Percentiles rank a stretch among this genome's conserved stretches.
phyloP scores from a whole-genome alignment of 1,284 basidiomycete genomes.

The Fistulina hepatica region DNA sequence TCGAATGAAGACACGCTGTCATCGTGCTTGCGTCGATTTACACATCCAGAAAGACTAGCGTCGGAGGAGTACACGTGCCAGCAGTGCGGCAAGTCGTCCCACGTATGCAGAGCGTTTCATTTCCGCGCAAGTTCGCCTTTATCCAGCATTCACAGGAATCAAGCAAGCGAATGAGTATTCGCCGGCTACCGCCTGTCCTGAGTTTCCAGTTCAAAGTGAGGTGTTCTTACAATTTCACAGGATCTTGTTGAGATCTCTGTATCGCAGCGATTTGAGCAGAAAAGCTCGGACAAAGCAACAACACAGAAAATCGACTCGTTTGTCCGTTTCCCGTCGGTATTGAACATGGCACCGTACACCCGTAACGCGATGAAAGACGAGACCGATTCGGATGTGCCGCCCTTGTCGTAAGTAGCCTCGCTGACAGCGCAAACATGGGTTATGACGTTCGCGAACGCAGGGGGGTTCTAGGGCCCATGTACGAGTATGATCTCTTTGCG shows the following conservation, averaged over 20 bases:
- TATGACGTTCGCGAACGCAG: slow-evolving; percentile 35
- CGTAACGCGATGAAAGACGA: slow-evolving; percentile 41
- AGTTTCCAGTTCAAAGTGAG: slow-evolving; percentile 91
- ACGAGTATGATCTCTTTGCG: slow-evolving; percentile 87
- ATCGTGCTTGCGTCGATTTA: slow-evolving; percentile 62
- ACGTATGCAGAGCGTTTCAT: slow-evolving; percentile 29
- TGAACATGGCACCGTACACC: slow-evolving; percentile 87
- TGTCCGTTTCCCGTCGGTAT: slow-evolving; percentile 71
- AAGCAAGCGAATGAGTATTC: slow-evolving; percentile 77
- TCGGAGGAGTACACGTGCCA: slow-evolving; percentile 64
- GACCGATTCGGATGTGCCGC: no score
- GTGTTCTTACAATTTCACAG: neutral
- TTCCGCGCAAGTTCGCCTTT: slow-evolving; percentile 10
- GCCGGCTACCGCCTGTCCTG: slow-evolving; percentile 80
- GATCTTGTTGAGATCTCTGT: slow-evolving; percentile 3
- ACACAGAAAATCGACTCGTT: slow-evolving; percentile 80
- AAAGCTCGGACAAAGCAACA: slow-evolving; percentile 53
- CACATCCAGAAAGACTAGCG: slow-evolving; percentile 64
- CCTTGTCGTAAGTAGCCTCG: slow-evolving; percentile 25
- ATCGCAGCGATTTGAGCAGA: slow-evolving; percentile 83
- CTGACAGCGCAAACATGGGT: neutral
- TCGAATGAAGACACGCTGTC: slow-evolving; percentile 50
- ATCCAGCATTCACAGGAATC: slow-evolving; percentile 40
- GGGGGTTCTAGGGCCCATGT: no score
- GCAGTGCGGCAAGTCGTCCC: slow-evolving; percentile 59